Conservation (phyloP, 768 basidiomycete species). For the Tricholoma hemisulphureum region DNA sequence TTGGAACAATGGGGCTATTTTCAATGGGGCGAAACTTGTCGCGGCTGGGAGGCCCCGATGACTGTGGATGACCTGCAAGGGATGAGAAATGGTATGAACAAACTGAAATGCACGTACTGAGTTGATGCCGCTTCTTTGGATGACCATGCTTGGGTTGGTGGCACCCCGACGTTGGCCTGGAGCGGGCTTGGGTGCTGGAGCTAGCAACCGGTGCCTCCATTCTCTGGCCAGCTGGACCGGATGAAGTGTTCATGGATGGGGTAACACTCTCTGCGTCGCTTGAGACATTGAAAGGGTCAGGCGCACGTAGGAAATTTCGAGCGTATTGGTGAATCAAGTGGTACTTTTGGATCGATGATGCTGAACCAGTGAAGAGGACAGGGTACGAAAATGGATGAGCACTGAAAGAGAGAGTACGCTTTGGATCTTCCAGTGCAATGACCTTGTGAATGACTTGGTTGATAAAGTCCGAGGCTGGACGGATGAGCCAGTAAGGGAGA, state of each 20-base stretch:
- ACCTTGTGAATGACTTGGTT: neutral
- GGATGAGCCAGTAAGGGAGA: neutral
- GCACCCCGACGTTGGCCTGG: neutral
- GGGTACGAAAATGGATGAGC: neutral
- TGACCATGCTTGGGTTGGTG: neutral
- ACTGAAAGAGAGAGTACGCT: neutral
- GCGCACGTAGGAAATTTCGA: neutral
- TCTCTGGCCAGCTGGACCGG: neutral
- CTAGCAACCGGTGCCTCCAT: neutral
- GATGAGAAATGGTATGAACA: neutral
- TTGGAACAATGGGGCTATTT: neutral
- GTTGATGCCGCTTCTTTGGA: neutral
- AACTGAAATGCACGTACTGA: neutral
- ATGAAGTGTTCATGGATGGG: neutral
- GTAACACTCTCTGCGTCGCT: no score
- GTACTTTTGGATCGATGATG: neutral
- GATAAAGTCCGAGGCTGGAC: neutral
- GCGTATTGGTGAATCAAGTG: neutral
- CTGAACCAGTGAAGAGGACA: neutral
- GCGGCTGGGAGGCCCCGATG: neutral
- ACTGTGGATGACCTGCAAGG: neutral
- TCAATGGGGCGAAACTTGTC: neutral
- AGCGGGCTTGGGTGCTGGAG: neutral
- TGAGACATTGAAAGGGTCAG: neutral
- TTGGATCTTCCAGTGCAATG: neutral